A percentile compares a stretch with the other conserved stretches of the same genome.
phyloP scores from a whole-genome alignment of 768 basidiomycete genomes.

The Auricularia heimuer region DNA sequence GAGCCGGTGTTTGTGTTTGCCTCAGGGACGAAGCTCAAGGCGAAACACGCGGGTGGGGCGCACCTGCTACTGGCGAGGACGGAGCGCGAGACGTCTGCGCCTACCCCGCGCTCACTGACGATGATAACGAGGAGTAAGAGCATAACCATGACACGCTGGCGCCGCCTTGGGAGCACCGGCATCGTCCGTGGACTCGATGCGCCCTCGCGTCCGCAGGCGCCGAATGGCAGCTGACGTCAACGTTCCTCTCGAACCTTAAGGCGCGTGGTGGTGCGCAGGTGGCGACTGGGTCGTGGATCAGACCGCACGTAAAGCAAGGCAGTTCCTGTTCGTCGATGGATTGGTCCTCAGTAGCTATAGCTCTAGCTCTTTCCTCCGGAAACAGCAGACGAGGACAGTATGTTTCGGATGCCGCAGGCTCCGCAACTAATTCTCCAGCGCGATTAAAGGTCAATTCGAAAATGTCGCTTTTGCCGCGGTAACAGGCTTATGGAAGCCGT shows the following conservation, averaged over 20 bases:
- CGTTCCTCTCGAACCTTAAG: constrained; percentile 70
- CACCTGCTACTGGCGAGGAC: neutral
- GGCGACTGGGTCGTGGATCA: too few relatives aligned
- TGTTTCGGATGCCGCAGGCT: too few relatives aligned
- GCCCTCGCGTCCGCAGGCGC: constrained; percentile 28
- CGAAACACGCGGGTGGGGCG: neutral
- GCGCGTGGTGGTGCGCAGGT: constrained; percentile 34
- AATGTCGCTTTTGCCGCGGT: too few relatives aligned
- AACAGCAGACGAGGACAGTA: too few relatives aligned
- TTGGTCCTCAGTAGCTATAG: too few relatives aligned
- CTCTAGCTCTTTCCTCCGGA: too few relatives aligned
- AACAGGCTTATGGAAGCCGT: too few relatives aligned
- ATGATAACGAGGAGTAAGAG: neutral
- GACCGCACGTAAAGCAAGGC: too few relatives aligned
- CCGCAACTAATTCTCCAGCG: too few relatives aligned
- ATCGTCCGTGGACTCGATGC: constrained; percentile 30
- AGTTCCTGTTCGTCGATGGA: too few relatives aligned
- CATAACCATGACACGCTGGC: neutral
- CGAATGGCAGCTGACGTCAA: constrained; percentile 24
- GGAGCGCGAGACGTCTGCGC: neutral
- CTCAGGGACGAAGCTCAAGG: neutral
- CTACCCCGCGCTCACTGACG: neutral
- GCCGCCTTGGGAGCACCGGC: neutral
- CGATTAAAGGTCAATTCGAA: too few relatives aligned
- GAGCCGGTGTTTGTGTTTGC: neutral